Base-by-base conservation (phyloP, 2,329 filamentous ascomycete species). In the Aspergillus intermedius region DNA sequence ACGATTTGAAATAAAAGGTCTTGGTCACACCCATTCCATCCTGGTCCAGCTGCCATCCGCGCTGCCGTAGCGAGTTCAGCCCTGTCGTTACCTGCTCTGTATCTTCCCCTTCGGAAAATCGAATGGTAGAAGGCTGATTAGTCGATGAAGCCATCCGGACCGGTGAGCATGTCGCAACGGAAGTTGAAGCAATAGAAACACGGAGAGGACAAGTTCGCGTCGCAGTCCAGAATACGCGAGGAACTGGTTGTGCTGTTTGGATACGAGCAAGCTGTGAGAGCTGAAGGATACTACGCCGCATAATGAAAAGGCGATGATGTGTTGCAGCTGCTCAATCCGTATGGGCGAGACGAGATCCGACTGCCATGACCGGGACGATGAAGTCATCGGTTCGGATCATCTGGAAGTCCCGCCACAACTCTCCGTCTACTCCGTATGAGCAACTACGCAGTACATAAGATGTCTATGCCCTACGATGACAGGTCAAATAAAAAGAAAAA, bases 1-100 rank as follows among this genome's bases (percentile, higher is more conserved):
- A 71, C 3, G 60, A 64, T 46, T 62, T 63, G 47, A 71, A 71
- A 56, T 66, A 60, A 52, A 62, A 71, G 10, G 66, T 70, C 55
- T 70, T 71, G 17, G 55, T 57, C 6, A 71, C 45, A 1, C 66
- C 67, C 57, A 59, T 62, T 5, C 60, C 58, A 5, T 65, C 63
- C 17, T 57, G 54, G 47, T 69, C 67, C 45, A 69, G 49, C 5
- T 45, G 52, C 68, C 68, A 71, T 34, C 63, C 64, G 17, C 62
- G 54, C 32, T 57, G 50, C 32, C 60, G 54, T 39, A 70, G 50
- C 7, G 51, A 45, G 34, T 62, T 47, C 35, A 65, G 52, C 8
- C 55, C 57, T 2, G 54, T 48, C 32, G 50, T 55, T 12, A 63
- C 49, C 46, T 62, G 58, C 12, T 53, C 57, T n/a, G 50, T 44